phyloP scores from a whole-genome alignment of 2,329 filamentous ascomycete species.

The Trichophyton mentagrophytes region DNA sequence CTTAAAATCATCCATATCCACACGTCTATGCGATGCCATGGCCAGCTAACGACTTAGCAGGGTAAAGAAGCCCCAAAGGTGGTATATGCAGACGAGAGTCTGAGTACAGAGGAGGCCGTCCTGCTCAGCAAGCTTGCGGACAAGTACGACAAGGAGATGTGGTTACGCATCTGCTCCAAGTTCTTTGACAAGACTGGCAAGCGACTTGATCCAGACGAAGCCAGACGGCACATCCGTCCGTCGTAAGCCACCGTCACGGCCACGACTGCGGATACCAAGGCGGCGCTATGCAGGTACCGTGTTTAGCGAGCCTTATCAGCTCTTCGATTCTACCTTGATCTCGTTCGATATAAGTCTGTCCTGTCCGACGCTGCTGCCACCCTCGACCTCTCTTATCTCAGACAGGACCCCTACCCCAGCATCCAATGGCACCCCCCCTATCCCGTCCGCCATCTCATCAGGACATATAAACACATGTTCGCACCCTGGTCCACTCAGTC shows the following conservation, averaged over 20 bases:
- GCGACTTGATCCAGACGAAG: constrained; percentile 30
- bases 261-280: no score
- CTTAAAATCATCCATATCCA: no score
- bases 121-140: constrained; percentile 34
- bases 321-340: no score
- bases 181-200: constrained; percentile 41
- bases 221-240: constrained; percentile 15
- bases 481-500: no score
- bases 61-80: constrained; percentile 2
- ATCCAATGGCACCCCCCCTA: neutral
- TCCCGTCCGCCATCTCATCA: no score
- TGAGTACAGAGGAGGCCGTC: constrained; percentile 18
- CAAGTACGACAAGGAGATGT: constrained; percentile 33
- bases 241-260: neutral
- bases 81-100: constrained; percentile 18
- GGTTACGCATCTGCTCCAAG: constrained; percentile 35
- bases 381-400: neutral
- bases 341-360: no score
- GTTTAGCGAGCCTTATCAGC: no score
- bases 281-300: no score
- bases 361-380: neutral
- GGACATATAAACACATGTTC: no score
- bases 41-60: neutral
- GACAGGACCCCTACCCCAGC: neutral
- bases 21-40: no score